Percentiles rank a stretch among this genome's conserved stretches.
Conservation (phyloP, 106 monocot species). For the Phalaenopsis equestris region DNA sequence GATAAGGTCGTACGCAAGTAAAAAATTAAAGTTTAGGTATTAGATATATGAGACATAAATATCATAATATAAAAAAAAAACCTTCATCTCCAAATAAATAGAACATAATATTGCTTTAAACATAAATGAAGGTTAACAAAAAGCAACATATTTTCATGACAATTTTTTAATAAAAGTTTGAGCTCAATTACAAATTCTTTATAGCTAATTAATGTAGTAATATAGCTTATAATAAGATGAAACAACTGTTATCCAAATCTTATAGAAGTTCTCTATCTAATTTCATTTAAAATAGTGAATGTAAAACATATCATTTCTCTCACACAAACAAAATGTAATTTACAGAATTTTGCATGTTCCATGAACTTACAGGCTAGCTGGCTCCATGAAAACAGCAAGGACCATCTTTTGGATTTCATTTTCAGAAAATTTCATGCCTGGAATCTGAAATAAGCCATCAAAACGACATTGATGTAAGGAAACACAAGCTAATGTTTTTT, state of each 20-base stretch:
- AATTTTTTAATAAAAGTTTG: too few relatives aligned
- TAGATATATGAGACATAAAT: too few relatives aligned
- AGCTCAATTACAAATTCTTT: too few relatives aligned
- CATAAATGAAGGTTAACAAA: too few relatives aligned
- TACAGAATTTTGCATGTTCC: not conserved
- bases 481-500: not conserved
- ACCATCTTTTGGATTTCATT: conserved; percentile 8
- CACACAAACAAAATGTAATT: not conserved
- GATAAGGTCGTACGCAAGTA: too few relatives aligned
- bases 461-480: not conserved
- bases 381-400: conserved; percentile 10
- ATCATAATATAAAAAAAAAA: too few relatives aligned
- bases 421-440: conserved; percentile 1
- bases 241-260: not conserved
- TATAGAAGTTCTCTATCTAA: not conserved
- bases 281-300: not conserved
- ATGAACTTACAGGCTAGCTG: conserved; percentile 5
- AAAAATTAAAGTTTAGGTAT: too few relatives aligned
- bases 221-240: too few relatives aligned
- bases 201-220: too few relatives aligned
- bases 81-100: too few relatives aligned
- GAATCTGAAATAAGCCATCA: not conserved
- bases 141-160: too few relatives aligned
- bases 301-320: not conserved
- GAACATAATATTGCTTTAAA: too few relatives aligned